Evolutionary conservation across 345 rosid species (phyloP).

Genomic region (Citrus trifoliata): DNA sequence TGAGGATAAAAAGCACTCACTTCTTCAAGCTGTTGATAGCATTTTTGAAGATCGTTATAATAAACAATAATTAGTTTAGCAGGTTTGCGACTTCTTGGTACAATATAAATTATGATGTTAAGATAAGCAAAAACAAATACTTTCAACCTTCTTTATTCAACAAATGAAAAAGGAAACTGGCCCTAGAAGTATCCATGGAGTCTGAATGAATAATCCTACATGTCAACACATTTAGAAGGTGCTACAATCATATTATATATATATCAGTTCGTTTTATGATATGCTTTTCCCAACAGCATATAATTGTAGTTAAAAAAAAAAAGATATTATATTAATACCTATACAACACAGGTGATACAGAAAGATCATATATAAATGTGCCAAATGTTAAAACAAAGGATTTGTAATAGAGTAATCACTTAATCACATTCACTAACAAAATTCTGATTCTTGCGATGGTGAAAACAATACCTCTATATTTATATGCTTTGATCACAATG

Average conservation of each 20-base stretch:
- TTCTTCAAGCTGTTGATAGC: neutral
- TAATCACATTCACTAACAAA: neutral
- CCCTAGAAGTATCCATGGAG: neutral
- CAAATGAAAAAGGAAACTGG: neutral
- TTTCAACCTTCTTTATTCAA: too few species aligned
- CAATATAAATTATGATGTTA: neutral
- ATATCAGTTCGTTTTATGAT: neutral
- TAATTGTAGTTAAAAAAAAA: neutral
- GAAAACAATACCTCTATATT: constrained; percentile 6
- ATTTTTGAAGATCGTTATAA: neutral
- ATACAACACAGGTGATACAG: neutral
- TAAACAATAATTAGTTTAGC: neutral
- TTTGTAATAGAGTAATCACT: neutral
- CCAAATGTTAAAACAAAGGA: neutral
- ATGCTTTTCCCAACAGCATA: neutral
- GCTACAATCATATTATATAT: neutral
- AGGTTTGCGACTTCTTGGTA: neutral
- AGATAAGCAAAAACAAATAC: neutral
- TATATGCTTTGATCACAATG: constrained; percentile 23
- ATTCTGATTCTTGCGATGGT: neutral
- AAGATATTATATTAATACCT: neutral
- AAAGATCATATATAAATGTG: neutral
- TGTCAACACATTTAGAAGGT: neutral
- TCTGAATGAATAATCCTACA: neutral
- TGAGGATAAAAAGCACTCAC: too few species aligned